Percentiles rank a stretch among this genome's conserved stretches.
These are phyloP conservation scores for Kingdonia uniflora DNA, from an alignment of 164 flowering plant genomes.

Conservation along the genomic window DNA sequence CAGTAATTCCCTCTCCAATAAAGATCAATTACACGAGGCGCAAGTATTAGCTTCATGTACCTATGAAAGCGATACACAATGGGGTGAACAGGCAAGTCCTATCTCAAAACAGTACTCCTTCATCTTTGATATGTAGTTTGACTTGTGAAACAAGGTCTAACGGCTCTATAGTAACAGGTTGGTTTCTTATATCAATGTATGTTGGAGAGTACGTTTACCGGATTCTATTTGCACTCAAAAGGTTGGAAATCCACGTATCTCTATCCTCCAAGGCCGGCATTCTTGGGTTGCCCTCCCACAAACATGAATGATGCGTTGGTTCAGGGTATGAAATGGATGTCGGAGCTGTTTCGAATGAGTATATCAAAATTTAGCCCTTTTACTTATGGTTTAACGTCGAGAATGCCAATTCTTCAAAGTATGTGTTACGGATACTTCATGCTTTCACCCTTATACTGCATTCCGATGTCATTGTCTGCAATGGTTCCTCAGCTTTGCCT, in stretches of 20 bases:
- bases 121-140: background rate
- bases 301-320: constrained; percentile 11
- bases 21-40: no score
- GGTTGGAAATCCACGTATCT: constrained; percentile 10
- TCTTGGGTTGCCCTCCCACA: constrained; percentile 12
- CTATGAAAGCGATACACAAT: constrained; percentile 6
- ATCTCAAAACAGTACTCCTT: background rate
- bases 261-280: constrained; percentile 9
- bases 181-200: constrained; percentile 10
- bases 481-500: constrained; percentile 16
- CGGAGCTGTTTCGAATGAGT: no score
- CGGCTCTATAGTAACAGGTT: background rate
- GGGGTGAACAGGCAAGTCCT: constrained; percentile 18
- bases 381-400: no score
- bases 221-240: constrained; percentile 15
- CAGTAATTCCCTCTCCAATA: no score
- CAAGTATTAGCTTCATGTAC: constrained; percentile 8
- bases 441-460: constrained; percentile 5
- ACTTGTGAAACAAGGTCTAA: no score
- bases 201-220: no score
- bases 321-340: constrained; percentile 15
- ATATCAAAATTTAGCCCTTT: no score
- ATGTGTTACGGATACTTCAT: constrained; percentile 10
- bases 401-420: constrained; percentile 10
- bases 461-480: constrained; percentile 7